Base-by-base conservation (phyloP, 768 basidiomycete genomes). In the Zangia roseola region DNA sequence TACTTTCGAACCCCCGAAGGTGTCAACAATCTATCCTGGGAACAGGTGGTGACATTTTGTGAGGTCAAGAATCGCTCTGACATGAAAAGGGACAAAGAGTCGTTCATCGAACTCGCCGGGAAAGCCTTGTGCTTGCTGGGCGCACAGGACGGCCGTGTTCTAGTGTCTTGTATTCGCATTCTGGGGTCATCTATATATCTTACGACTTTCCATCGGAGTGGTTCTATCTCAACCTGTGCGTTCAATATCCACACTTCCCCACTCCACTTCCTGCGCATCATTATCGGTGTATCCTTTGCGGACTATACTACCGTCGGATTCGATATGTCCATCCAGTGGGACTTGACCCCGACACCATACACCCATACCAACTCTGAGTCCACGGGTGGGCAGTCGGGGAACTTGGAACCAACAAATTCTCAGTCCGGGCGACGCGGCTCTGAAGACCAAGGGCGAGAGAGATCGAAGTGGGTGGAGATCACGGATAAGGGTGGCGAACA, bases 61-160 rank as follows among this genome's bases (percentile, higher is more conserved):
- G 42, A 50, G 33, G 43, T 50, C 20, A 50, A 50, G 43, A 50
- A 34, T 23, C 7, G 17, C 5, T 9, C 31, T 13, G 33, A 12
- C 16, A 20, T 10, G 3, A 10, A 7, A 12, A 31, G 14, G 5
- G 9, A 17, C 17, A 34, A 35, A 3, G 19, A 21, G 10, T 50
- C 49, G 6, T 50, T 24, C 25, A 23, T 40, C 13, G 43, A 50
- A n/a, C 8, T 30, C 12, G 49, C 35, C 13, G 45, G 37, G 1
- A 46, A 46, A 10, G 7, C 16, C 6, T 28, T 19, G 3, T 30
- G 26, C 13, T 3, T 38, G 5, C 6, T 37, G n/a, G 23, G 17
- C 16, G 2, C 36, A 17, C 45, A 46, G 16, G 45, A 46, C 10
- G 26, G 35, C 13, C 36, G n/a, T 16, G 26, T 30, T 28, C 10